A percentile compares a stretch with the other conserved stretches of the same genome.
These are phyloP conservation scores for Sherardia arvensis DNA, from an alignment of 257 asterid species.

Conservation along the genomic window DNA sequence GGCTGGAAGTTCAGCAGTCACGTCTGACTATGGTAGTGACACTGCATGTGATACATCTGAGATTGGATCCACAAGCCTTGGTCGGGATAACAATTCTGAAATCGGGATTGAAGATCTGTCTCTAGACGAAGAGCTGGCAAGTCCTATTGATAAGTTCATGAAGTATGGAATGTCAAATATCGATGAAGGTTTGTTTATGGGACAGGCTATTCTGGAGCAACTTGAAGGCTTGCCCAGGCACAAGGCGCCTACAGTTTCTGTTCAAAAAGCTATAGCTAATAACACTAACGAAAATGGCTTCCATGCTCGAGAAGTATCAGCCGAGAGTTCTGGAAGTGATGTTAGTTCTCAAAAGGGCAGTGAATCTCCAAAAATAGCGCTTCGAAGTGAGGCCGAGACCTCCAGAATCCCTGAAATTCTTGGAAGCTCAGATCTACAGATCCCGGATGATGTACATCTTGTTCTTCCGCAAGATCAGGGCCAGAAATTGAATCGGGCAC, in stretches of 20 bases:
- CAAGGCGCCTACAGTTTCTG: constrained; percentile 33
- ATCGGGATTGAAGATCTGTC: constrained; percentile 64
- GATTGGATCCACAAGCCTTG: constrained; percentile 60
- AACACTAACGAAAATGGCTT: constrained; percentile 46
- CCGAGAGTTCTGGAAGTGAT: constrained; percentile 75
- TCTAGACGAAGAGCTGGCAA: constrained; percentile 53
- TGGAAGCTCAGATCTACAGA: constrained; percentile 41
- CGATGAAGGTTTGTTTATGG: constrained; percentile 93
- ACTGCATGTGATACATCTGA: constrained; percentile 87
- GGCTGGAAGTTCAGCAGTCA: constrained; percentile 57
- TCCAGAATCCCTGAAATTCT: constrained; percentile 30
- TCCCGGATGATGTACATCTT: constrained; percentile 57
- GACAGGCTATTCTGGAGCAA: constrained; percentile 86
- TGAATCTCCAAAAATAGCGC: constrained; percentile 38
- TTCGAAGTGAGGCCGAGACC: constrained; percentile 38
- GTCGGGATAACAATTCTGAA: constrained; percentile 80
- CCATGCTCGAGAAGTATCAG: constrained; percentile 56
- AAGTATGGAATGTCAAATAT: constrained; percentile 92
- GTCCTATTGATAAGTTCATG: constrained; percentile 82
- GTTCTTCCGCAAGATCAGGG: constrained; percentile 78
- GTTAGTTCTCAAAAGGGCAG: constrained; percentile 60
- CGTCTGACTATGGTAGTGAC: constrained; percentile 90
- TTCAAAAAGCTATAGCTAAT: constrained; percentile 23
- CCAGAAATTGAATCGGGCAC: constrained; percentile 67
- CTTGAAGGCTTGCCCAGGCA: constrained; percentile 71